Evolutionary conservation across 1,284 basidiomycete genomes (phyloP).

Genomic region (Naganishia liquefaciens): DNA sequence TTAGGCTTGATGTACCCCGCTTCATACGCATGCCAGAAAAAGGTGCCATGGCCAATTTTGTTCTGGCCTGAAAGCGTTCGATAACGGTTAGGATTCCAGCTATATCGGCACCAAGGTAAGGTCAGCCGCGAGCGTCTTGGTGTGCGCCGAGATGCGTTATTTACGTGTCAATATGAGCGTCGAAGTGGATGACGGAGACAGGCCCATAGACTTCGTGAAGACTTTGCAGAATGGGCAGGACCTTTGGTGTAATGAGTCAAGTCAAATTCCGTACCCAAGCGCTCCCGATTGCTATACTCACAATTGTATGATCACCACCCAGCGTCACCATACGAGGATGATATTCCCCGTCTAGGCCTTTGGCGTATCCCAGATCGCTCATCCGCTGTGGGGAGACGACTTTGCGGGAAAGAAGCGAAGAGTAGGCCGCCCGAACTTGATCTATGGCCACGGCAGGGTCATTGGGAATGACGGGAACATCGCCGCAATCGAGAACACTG

Average conservation of each 20-base stretch:
- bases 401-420: constrained; percentile 32
- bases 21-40: constrained; percentile 48
- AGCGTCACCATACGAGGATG: constrained; percentile 54
- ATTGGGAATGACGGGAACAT: constrained; percentile 55
- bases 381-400: constrained; percentile 37
- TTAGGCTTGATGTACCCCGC: constrained; percentile 51
- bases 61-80: constrained; percentile 40
- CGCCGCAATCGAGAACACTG: constrained; percentile 49
- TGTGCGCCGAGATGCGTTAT: background rate
- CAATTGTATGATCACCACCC: constrained; percentile 56
- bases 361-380: constrained; percentile 37
- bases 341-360: constrained; percentile 46
- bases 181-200: constrained; percentile 55
- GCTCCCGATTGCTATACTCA: constrained; percentile 27
- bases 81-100: constrained; percentile 43
- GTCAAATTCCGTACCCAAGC: no score
- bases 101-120: constrained; percentile 32
- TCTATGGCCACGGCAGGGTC: constrained; percentile 53
- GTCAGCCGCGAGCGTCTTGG: constrained; percentile 7
- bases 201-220: constrained; percentile 53
- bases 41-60: constrained; percentile 47
- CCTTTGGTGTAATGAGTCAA: constrained; percentile 31
- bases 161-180: constrained; percentile 57
- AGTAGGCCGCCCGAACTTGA: constrained; percentile 52
- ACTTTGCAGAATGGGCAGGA: constrained; percentile 55